Percentiles rank a stretch among this genome's conserved stretches.
Conservation (phyloP, 2,329 filamentous ascomycete species). For the Penicillium capsulatum region DNA sequence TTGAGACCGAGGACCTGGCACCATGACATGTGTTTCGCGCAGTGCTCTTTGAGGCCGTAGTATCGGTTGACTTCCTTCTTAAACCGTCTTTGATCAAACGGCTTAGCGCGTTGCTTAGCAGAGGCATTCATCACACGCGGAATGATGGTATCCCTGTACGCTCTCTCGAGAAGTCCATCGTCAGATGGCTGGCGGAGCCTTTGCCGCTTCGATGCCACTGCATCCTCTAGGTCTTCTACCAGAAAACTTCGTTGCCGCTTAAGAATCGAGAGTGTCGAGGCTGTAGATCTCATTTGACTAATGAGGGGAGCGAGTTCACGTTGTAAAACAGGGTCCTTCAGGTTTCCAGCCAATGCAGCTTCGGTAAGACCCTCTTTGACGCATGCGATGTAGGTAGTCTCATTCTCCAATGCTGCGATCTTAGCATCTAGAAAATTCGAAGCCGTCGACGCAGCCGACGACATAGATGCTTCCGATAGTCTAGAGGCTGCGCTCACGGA, state of each 20-base stretch:
- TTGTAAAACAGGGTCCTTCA: slow-evolving; percentile 1
- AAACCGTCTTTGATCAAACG: slow-evolving; percentile 5
- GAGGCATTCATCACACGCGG: slow-evolving; percentile 3
- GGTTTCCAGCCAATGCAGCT: not conserved
- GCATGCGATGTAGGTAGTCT: slow-evolving; percentile 1
- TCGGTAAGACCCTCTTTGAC: slow-evolving; percentile 2
- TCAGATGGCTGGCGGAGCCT: slow-evolving; percentile 2
- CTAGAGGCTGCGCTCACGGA: slow-evolving; percentile 1
- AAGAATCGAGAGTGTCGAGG: slow-evolving; percentile 2
- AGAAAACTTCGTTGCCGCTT: slow-evolving; percentile 5
- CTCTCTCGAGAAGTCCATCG: slow-evolving; percentile 4
- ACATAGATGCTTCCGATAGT: not conserved
- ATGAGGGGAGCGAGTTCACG: slow-evolving; percentile 2
- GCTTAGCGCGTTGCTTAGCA: not conserved
- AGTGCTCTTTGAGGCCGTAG: slow-evolving; percentile 1
- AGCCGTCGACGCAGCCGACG: not conserved
- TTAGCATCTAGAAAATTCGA: slow-evolving; percentile 6
- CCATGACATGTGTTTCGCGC: not conserved
- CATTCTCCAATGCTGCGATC: slow-evolving; percentile 4
- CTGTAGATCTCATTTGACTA: slow-evolving; percentile 2
- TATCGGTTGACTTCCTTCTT: slow-evolving; percentile 4
- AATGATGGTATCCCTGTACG: slow-evolving; percentile 5
- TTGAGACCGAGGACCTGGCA: slow-evolving; percentile 7
- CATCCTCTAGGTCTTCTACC: slow-evolving; percentile 4
- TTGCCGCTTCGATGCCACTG: slow-evolving; percentile 2